These are phyloP conservation scores for Teunomyces stri DNA, from an alignment of 805 yeast genomes.

Conservation along the genomic window DNA sequence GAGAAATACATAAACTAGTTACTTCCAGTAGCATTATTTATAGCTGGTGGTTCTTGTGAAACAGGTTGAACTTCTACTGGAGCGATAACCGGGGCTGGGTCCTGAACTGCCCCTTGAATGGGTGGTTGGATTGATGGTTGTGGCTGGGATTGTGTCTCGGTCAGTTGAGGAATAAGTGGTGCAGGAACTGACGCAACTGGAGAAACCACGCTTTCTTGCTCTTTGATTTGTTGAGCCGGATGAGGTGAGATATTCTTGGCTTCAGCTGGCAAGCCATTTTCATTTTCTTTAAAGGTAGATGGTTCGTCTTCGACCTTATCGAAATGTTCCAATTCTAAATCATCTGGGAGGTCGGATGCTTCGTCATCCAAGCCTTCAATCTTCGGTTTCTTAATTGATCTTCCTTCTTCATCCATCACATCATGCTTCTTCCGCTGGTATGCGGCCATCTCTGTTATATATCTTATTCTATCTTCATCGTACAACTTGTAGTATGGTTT, in stretches of 20 bases:
- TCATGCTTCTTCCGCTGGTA: conserved; percentile 37
- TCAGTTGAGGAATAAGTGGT: not conserved
- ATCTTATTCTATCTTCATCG: conserved; percentile 76
- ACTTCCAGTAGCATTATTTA: not conserved
- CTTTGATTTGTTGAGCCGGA: not conserved
- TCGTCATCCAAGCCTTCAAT: conserved; percentile 5
- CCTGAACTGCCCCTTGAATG: not conserved
- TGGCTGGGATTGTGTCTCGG: not conserved
- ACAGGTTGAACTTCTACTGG: not conserved
- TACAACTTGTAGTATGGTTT: conserved; percentile 72
- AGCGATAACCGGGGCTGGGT: not conserved
- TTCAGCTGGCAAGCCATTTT: not conserved
- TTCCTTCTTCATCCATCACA: conserved; percentile 4
- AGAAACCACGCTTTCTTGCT: not conserved
- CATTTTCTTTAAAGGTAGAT: not conserved
- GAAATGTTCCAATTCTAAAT: conserved; percentile 7
- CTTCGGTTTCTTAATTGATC: conserved; percentile 6
- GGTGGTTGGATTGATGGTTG: not conserved
- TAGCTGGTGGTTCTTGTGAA: not conserved
- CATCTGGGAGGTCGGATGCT: conserved; percentile 1
- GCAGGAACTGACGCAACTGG: not conserved
- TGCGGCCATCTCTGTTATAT: conserved; percentile 65
- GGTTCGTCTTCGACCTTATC: conserved; percentile 3
- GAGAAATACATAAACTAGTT: not conserved
- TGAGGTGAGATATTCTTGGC: not conserved